Conservation (phyloP, 306 rosid genomes). For the Corylus americana region DNA sequence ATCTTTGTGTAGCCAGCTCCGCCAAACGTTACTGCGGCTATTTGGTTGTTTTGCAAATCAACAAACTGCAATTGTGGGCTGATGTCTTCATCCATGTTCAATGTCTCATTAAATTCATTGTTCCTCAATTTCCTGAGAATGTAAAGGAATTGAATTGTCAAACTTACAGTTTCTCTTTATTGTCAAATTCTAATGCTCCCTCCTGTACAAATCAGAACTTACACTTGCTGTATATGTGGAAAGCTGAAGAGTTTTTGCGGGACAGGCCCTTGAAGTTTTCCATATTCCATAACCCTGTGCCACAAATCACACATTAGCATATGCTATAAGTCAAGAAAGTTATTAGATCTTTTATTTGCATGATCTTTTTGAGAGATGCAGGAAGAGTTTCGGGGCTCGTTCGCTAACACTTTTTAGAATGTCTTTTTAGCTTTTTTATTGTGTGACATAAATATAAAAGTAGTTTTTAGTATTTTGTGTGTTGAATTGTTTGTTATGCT, state of each 20-base stretch:
- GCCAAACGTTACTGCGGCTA: constrained; percentile 49
- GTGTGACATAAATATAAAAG: too few relatives aligned
- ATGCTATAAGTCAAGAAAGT: neutral
- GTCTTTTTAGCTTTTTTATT: too few relatives aligned
- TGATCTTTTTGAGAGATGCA: too few relatives aligned
- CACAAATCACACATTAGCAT: constrained; percentile 1
- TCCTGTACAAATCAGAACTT: constrained; percentile 35
- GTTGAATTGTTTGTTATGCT: too few relatives aligned
- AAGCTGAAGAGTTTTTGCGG: constrained; percentile 70
- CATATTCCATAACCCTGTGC: constrained; percentile 69
- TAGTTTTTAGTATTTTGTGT: too few relatives aligned
- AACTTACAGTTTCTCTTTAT: constrained; percentile 9
- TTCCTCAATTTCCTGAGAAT: constrained; percentile 65
- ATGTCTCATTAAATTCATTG: constrained; percentile 61
- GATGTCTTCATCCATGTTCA: constrained; percentile 67
- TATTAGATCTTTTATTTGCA: neutral
- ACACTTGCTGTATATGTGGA: constrained; percentile 88
- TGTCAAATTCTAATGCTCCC: constrained; percentile 8
- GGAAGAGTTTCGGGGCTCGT: neutral
- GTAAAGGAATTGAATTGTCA: constrained; percentile 1
- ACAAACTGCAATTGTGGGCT: constrained; percentile 67
- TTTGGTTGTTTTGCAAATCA: constrained; percentile 76
- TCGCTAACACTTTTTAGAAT: too few relatives aligned
- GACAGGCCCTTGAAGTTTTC: constrained; percentile 68
- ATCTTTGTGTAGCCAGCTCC: constrained; percentile 47